Evolutionary conservation across 2,329 filamentous ascomycete genomes (phyloP), one percentile per base, ranked within the genome.

Genomic region (Trichoderma atrobrunneum): DNA sequence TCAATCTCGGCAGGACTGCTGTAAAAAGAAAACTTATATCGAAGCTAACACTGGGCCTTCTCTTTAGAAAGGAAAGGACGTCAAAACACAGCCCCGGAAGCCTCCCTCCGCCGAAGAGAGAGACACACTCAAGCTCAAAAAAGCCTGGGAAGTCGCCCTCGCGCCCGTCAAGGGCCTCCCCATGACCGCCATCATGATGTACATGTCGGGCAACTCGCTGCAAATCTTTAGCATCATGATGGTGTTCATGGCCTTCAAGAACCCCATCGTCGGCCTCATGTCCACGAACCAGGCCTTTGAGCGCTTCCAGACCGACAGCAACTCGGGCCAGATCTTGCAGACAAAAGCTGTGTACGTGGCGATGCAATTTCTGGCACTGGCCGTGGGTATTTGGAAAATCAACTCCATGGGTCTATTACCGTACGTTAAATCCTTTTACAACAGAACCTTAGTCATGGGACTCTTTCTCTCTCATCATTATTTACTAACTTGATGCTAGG

Each of bases 181-280:
- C 72, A 99, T 99, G 96, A 98, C 97, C 72, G 95, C 92, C 74
- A 95, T 99, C 81, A 98, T 98, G 91, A 98, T 98, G 94, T 99
- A 99, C 88, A 99, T 99, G 96, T 97, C 95, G 36, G 96, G 96
- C 78, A 99, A 98, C 85, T 94, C 93, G 74, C 89, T 99, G 61
- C 96, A 99, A 81, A 98, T 99, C 76, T 99, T 99, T 86, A 97
- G 93, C 83, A 98, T 99, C 83, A 98, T 98, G 94, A 99, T 98
- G 95, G 95, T 98, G 21, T 95, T 95, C 78, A 98, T 98, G 92
- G 91, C 97, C 60, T 99, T 99, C 88, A 98, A 98, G 87, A 97
- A 93, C 76, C 96, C 96, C 11, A 88, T 99, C 73, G 89, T 93
- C 82, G 96, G 95, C 39, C 85, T 98, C 60, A 83, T 97, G 73